Conservation (phyloP, 129 eudicot genomes). For the Rutidosis leptorrhynchoides region DNA sequence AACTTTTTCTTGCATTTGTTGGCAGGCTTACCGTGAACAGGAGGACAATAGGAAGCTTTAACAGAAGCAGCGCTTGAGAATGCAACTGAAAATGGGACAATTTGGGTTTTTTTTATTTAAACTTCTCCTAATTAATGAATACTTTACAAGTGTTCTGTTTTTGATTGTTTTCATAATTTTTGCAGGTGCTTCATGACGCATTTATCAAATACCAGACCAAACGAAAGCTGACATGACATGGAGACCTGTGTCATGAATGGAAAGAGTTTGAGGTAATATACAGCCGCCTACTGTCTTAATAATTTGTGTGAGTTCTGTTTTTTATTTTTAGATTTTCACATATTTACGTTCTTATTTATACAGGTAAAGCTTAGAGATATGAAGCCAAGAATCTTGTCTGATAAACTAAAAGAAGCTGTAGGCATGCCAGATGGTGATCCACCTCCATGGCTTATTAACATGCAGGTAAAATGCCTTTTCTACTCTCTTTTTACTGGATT, state of each 20-base stretch:
- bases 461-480: conserved; percentile 98
- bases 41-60: conserved; percentile 94
- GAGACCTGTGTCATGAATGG: conserved; percentile 92
- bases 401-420: conserved; percentile 92
- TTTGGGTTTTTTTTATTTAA: conserved; percentile 63
- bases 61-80: conserved; percentile 96
- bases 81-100: conserved; percentile 99
- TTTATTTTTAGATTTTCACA: too few species aligned
- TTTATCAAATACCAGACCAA: conserved; percentile 96
- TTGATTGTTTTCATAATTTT: too few species aligned
- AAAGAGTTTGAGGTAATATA: conserved; percentile 93
- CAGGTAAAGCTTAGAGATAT: conserved; percentile 96
- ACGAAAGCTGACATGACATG: conserved; percentile 86
- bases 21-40: conserved; percentile 95
- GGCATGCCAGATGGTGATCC: conserved; percentile 99
- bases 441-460: conserved; percentile 99
- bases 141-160: too few species aligned
- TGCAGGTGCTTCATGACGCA: conserved; percentile 97
- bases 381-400: conserved; percentile 91
- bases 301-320: background rate
- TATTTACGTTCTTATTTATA: background rate
- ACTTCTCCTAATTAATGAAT: too few species aligned
- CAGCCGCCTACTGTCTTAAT: background rate
- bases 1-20: conserved; percentile 10
- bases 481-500: too few species aligned